A percentile compares a stretch with the other conserved stretches of the same genome.
phyloP scores from a whole-genome alignment of 495 filamentous ascomycete species.

The Aspergillus baeticus region DNA sequence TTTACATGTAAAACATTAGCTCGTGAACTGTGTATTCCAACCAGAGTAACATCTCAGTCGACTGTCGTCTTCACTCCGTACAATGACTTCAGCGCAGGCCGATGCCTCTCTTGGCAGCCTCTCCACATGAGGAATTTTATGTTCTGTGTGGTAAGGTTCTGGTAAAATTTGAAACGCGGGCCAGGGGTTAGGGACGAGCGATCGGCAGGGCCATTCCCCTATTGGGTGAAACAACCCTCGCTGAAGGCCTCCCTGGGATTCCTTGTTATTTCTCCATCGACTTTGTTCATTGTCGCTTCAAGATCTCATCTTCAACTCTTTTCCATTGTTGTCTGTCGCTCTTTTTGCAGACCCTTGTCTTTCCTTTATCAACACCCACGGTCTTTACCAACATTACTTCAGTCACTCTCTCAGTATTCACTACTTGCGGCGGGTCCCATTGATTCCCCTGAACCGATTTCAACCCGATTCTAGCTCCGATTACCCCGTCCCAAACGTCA shows the following conservation, averaged over 20 bases:
- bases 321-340: slow-evolving; percentile 14
- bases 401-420: slow-evolving; percentile 29
- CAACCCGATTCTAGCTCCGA: neutral
- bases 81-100: no score
- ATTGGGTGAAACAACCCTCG: slow-evolving; percentile 17
- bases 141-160: no score
- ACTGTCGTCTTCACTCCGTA: no score
- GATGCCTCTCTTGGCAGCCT: no score
- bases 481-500: slow-evolving; percentile 12
- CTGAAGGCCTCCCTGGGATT: slow-evolving; percentile 6
- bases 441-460: slow-evolving; percentile 11
- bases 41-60: no score
- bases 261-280: slow-evolving; percentile 6
- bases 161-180: neutral
- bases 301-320: slow-evolving; percentile 13
- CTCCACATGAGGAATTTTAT: no score
- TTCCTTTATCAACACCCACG: slow-evolving; percentile 24
- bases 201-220: slow-evolving; percentile 19
- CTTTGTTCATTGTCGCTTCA: neutral
- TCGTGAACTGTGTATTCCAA: no score
- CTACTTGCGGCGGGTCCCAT: slow-evolving; percentile 3
- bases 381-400: slow-evolving; percentile 8
- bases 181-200: slow-evolving; percentile 2
- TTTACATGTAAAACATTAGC: no score
- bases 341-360: slow-evolving; percentile 23